A percentile compares a stretch with the other conserved stretches of the same genome.
These are phyloP conservation scores for Podospora pseudocomata DNA, from an alignment of 495 filamentous ascomycete genomes.

Conservation along the genomic window DNA sequence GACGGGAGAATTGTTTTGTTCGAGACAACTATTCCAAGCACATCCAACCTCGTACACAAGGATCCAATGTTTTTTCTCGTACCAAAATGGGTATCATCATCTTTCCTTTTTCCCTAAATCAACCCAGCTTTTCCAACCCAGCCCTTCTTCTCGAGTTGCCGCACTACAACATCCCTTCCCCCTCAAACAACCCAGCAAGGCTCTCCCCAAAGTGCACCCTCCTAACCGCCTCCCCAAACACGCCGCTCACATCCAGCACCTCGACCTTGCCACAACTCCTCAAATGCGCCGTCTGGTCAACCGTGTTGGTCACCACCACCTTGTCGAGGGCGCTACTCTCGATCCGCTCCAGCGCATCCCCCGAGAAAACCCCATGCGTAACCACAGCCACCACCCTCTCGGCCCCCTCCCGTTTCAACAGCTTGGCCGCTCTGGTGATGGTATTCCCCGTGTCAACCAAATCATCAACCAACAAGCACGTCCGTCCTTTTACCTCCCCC, in stretches of 20 bases:
- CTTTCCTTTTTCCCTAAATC: neutral
- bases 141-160: too few species aligned
- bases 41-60: too few species aligned
- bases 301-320: conserved; percentile 90
- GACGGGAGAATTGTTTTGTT: too few species aligned
- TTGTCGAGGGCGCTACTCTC: conserved; percentile 86
- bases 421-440: conserved; percentile 93
- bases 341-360: conserved; percentile 91
- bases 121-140: neutral
- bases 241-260: conserved; percentile 81
- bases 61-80: neutral
- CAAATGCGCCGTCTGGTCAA: conserved; percentile 80
- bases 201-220: conserved; percentile 96
- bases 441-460: conserved; percentile 95
- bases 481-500: conserved; percentile 75
- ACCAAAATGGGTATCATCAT: neutral
- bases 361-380: conserved; percentile 90
- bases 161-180: neutral
- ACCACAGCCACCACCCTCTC: conserved; percentile 82
- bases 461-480: conserved; percentile 89
- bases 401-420: conserved; percentile 91
- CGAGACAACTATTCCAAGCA: too few species aligned
- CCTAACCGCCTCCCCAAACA: conserved; percentile 95
- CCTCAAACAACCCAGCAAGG: conserved; percentile 88
- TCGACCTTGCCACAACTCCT: conserved; percentile 73